Percentiles rank a stretch among this genome's conserved stretches.
phyloP scores from a whole-genome alignment of 2,329 filamentous ascomycete species.

The Hymenotorrendiella dingleyae region DNA sequence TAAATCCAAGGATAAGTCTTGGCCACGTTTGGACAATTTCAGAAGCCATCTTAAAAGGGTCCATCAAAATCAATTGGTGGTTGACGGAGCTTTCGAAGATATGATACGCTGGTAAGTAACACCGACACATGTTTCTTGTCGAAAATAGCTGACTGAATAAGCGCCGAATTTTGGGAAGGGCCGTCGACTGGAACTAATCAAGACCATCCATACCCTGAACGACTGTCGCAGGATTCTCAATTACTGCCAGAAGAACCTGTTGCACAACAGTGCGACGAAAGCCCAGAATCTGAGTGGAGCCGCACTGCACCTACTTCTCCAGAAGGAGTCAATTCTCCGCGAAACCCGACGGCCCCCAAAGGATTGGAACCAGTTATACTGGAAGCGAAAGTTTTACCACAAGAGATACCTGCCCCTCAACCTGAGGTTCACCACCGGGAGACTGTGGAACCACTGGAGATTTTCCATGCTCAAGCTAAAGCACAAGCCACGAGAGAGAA shows the following conservation, averaged over 20 bases:
- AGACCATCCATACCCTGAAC: conserved; percentile 7
- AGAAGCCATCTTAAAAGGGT: conserved; percentile 68
- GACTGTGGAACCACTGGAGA: conserved; percentile 23
- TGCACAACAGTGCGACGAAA: conserved; percentile 1
- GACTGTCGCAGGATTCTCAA: conserved; percentile 2
- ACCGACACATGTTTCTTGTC: neutral
- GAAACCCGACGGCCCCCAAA: conserved; percentile 15
- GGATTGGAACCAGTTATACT: too few species aligned
- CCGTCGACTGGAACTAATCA: conserved; percentile 8
- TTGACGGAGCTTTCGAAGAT: conserved; percentile 35
- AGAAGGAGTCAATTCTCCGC: conserved; percentile 15
- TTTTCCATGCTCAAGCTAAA: conserved; percentile 11
- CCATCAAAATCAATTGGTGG: conserved; percentile 40
- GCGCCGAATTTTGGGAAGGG: conserved; percentile 19
- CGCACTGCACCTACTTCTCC: conserved; percentile 15
- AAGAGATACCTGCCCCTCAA: conserved; percentile 8
- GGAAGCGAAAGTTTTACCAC: conserved; percentile 4
- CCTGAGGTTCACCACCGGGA: conserved; percentile 12
- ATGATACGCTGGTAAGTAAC: conserved; percentile 42
- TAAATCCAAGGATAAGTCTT: conserved; percentile 58
- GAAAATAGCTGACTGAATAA: conserved; percentile 10
- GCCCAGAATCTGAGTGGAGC: conserved; percentile 5
- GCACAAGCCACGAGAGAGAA: conserved; percentile 7
- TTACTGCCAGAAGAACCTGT: neutral
- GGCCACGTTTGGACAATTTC: conserved; percentile 84